These are phyloP conservation scores for Penicillium longicatenatum DNA, from an alignment of 495 filamentous ascomycete species.

Conservation along the genomic window DNA sequence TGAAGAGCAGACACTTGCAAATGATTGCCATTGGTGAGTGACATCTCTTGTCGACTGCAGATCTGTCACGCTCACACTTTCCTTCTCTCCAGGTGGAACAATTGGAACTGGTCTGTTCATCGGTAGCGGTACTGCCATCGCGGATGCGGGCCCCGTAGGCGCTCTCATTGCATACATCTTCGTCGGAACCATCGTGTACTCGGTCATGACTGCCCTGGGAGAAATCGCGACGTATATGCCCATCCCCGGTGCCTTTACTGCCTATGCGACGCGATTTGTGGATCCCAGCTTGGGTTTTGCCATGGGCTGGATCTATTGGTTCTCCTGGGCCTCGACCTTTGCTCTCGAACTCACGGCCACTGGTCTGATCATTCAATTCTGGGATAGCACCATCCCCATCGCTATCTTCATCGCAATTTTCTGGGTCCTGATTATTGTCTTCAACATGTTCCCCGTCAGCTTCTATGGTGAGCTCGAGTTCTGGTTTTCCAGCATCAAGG, in stretches of 20 bases:
- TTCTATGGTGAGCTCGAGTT: constrained; percentile 66
- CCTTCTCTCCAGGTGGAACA: constrained; percentile 65
- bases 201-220: constrained; percentile 59
- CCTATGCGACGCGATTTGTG: constrained; percentile 72
- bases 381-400: constrained; percentile 60
- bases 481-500: constrained; percentile 67
- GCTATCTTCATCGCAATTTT: constrained; percentile 78
- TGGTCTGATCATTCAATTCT: constrained; percentile 73
- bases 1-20: constrained; percentile 69
- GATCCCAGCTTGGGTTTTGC: constrained; percentile 76
- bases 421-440: constrained; percentile 65
- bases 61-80: constrained; percentile 43
- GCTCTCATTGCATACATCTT: constrained; percentile 70
- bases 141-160: constrained; percentile 65
- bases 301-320: constrained; percentile 80
- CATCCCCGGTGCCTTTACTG: constrained; percentile 72
- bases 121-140: constrained; percentile 69
- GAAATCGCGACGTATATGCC: constrained; percentile 82
- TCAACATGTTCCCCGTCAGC: constrained; percentile 65
- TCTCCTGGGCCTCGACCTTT: constrained; percentile 63
- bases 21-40: constrained; percentile 71
- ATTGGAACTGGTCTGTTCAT: constrained; percentile 82
- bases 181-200: constrained; percentile 62
- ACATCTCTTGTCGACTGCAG: constrained; percentile 37
- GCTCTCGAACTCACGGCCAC: constrained; percentile 77